Evolutionary conservation across 192 early-diverging fungal species (phyloP), one percentile per base, ranked within the genome.

Genomic region (Spizellomyces sp.): DNA sequence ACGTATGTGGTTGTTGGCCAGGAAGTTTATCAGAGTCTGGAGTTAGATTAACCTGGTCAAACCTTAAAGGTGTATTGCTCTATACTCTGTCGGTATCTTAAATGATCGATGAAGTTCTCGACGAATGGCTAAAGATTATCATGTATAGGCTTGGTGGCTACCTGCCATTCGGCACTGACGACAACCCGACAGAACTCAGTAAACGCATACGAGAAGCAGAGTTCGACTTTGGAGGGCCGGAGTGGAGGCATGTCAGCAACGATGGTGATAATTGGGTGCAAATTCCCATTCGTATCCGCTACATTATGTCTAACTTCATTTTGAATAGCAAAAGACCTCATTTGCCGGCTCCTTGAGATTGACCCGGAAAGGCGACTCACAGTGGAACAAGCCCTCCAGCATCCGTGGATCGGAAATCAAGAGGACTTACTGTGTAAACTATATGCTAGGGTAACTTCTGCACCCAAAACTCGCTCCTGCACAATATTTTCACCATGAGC

Each of bases 371-470:
- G 75, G 57, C 76, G 87, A 10, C 76, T 87, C 58, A 80, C 77
- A 5, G 81, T 87, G 10, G 80, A 85, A n/a, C 71, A 73, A 21
- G 85, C 84, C 2, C 62, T 87, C 61, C 75, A 62, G 5, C 85
- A 89, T 42, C 85, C 82, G 22, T 89, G 87, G 87, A 79, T 89
- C 36, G 48, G 52, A 9, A 74, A 75, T 7, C 64, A 65, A 12
- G 54, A 77, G 62, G 56, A n/a, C 41, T 73, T 57, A 4, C 62
- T 74, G 15, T 27, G 8, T 5, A 50, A 65, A 45, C 71, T 73
- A 12, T 73, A 73, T 1, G 50, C 27, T 36, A 36, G 27, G 27
- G 27, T 36, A 36, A 36, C 3, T 36, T 36, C 1, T 36, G 27
- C 27, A 36, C 1, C 27, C 27, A 36, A 36, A 36, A 36, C 27